Evolutionary conservation across 768 basidiomycete genomes (phyloP).

Genomic region (Amanita pseudoporphyria): DNA sequence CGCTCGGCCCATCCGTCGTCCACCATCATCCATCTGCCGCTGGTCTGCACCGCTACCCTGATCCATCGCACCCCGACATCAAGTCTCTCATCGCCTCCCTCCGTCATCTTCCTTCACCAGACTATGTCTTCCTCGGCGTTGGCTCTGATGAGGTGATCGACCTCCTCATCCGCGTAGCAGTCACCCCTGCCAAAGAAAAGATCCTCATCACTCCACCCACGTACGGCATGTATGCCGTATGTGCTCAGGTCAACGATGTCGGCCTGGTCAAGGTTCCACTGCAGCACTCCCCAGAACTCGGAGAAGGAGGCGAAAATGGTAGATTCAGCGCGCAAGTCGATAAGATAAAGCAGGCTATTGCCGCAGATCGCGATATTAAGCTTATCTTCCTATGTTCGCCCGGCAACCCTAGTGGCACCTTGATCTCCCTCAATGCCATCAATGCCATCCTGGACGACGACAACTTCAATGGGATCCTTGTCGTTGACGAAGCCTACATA

Average conservation of each 20-base stretch:
- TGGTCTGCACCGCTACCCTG: conserved; percentile 86
- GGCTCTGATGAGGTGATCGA: conserved; percentile 98
- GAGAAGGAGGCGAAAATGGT: conserved; percentile 66
- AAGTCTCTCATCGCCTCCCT: conserved; percentile 68
- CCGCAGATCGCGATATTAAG: conserved; percentile 71
- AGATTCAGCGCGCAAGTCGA: conserved; percentile 69
- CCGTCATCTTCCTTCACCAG: conserved; percentile 50
- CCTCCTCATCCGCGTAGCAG: conserved; percentile 84
- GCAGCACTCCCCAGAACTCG: conserved; percentile 42
- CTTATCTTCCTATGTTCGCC: conserved; percentile 94
- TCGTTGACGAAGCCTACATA: conserved; percentile 97
- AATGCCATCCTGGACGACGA: conserved; percentile 66
- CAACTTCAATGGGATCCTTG: conserved; percentile 81
- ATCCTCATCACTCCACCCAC: conserved; percentile 90
- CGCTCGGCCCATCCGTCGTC: conserved; percentile 77
- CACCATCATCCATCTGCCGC: neutral
- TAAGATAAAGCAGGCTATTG: conserved; percentile 64
- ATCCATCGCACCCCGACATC: conserved; percentile 76
- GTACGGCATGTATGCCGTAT: conserved; percentile 96
- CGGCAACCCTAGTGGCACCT: conserved; percentile 92
- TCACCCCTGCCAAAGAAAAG: conserved; percentile 69
- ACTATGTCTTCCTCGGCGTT: conserved; percentile 88
- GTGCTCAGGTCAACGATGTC: conserved; percentile 92
- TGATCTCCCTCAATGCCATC: conserved; percentile 65
- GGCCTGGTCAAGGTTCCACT: conserved; percentile 71